Base-by-base conservation (phyloP, 441 rosid species). In the Eruca vesicaria region DNA sequence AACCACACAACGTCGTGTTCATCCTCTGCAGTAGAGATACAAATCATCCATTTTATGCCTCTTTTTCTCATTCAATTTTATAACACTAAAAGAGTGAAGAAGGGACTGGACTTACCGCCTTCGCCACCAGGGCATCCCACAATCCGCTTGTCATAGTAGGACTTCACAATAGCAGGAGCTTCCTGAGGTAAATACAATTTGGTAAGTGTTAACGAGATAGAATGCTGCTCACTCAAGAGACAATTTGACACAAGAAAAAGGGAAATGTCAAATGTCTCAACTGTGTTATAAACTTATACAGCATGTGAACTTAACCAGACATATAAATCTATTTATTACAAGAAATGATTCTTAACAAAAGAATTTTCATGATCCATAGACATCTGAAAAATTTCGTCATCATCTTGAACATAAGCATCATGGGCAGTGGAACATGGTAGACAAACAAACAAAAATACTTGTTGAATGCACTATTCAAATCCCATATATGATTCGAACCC, bases 1-100 rank as follows among this genome's bases (percentile, higher is more conserved):
- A 93, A 96, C 98, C 99, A 96, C 63, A 93, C 97, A 59, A 91
- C 93, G 60, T 96, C 98, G 72, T 96, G 99, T 74, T 93, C 98
- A 36, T 96, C 98, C 89, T 95, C 98, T 95, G 84, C 69, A 73
- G 59, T 63, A 63, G 38, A 5, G 2, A 16, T 63, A 50, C 28
- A 48, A 9, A 12, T 59, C 11, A 2, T 21, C 0, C 6, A 35
- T 43, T 53, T 18, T 26, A 12, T 35, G 62, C 11, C 35, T 7
- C 11, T 57, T 45, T 4, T 35, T 9, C 26, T 26, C 62, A 57
- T 26, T 8, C 33, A 52, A 0, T 58, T n/a, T 35, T 26, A 26
- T 35, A 28, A 10, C 16, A 53, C 9, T 10, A 19, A 62, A 29
- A 16, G 56, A 19, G 38, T 9, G 2, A 26, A 19, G 6, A 29